Conservation (phyloP, 1,284 basidiomycete species). For the Malassezia psittaci region DNA sequence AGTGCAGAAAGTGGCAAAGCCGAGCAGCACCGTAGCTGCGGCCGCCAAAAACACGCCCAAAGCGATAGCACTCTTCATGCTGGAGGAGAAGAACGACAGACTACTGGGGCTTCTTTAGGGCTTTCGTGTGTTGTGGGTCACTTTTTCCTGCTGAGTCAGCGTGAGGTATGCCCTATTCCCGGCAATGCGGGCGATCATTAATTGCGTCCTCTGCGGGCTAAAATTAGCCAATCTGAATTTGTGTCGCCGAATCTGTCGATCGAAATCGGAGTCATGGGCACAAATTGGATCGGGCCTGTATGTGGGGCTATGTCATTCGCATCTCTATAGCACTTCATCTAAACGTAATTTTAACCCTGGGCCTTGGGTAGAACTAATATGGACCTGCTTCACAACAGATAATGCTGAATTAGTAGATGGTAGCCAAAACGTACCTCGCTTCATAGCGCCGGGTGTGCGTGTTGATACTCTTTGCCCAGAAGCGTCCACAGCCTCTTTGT, state of each 20-base stretch:
- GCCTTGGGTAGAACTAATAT: slow-evolving; percentile 73
- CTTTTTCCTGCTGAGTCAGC: not conserved
- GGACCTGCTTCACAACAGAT: slow-evolving; percentile 53
- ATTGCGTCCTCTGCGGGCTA: no score
- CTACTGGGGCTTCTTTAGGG: no score
- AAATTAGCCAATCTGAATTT: no score
- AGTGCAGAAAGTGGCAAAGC: slow-evolving; percentile 9
- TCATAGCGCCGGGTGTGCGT: slow-evolving; percentile 4
- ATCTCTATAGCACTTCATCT: slow-evolving; percentile 22
- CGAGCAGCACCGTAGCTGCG: slow-evolving; percentile 12
- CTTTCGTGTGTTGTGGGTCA: not conserved
- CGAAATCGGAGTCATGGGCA: not conserved
- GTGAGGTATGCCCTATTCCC: not conserved
- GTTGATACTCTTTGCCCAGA: not conserved
- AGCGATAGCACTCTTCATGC: slow-evolving; percentile 1
- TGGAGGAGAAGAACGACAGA: not conserved
- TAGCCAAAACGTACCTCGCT: slow-evolving; percentile 2
- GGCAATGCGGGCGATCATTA: no score
- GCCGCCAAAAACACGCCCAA: slow-evolving; percentile 1
- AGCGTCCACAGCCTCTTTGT: not conserved
- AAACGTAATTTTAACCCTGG: slow-evolving; percentile 63
- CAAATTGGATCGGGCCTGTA: no score
- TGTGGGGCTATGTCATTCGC: no score
- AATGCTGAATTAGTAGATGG: slow-evolving; percentile 19
- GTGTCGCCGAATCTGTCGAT: not conserved